Base-by-base conservation (phyloP, 495 filamentous ascomycete genomes). In the Pseudoneurospora amorphoporcata region DNA sequence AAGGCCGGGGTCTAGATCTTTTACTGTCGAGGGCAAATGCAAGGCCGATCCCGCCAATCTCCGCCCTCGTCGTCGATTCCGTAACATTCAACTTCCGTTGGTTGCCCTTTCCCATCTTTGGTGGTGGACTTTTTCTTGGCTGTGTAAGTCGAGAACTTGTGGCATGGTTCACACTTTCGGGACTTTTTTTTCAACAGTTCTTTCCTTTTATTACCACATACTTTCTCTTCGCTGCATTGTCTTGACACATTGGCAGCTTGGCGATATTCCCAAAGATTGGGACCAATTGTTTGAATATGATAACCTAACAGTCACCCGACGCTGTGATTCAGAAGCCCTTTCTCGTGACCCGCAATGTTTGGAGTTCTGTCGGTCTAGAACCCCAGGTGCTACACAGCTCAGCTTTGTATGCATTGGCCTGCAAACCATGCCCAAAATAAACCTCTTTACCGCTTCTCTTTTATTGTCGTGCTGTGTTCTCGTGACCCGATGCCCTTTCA, bases 371-470 rank as follows among this genome's bases (percentile, higher is more conserved):
- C 69, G 69, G 35, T 39, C 39, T 70, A 17, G 23, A 43, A 70
- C 41, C 39, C 17, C 39, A 45, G 8, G 42, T 23, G 53, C 7
- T 47, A 32, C 17, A 41, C 35, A 47, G 37, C 39, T 39, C 65
- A 65, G 35, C 39, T n/a, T 43, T 69, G 12, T 68, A 17, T n/a
- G 38, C 43, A 74, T 39, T 69, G 47, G 45, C 19, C 17, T 58
- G 41, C n/a, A 8, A 38, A 68, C 19, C 19, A 38, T 43, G 53
- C 17, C 53, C 53, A 35, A 35, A 61, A 35, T 17, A 61, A 61
- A 61, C 35, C 61, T 39, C 71, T 68, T 75, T 73, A 75, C 74
- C 74, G 72, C 74, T 68, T 70, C 70, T 76, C 68, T 69, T 40
- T 61, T 16, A 12, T 61, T 61, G 53, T 32, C 14, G 12, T 61